phyloP scores from a whole-genome alignment of 306 rosid genomes.

The Trifolium subterraneum region DNA sequence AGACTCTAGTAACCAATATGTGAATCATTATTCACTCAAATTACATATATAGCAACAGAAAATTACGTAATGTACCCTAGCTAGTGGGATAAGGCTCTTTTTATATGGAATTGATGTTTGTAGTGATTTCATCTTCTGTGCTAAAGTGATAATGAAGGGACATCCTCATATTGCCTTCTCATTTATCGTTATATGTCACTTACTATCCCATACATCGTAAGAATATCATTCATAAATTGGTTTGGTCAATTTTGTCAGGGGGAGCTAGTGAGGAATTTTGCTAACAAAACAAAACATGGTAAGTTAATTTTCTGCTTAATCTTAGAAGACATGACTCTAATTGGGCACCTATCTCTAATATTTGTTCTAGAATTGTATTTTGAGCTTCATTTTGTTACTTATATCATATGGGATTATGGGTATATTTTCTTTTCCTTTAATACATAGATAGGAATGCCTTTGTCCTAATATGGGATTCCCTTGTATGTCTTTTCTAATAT shows the following conservation, averaged over 20 bases:
- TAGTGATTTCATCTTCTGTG: neutral
- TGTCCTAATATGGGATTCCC: too few relatives aligned
- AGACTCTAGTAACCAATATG: neutral
- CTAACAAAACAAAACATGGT: conserved; percentile 95
- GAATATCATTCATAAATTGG: too few relatives aligned
- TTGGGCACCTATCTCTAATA: neutral
- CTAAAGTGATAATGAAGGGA: neutral
- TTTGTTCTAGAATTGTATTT: too few relatives aligned
- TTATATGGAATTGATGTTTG: conserved; percentile 1
- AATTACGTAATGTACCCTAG: neutral
- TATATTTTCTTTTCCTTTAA: too few relatives aligned
- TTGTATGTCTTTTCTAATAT: too few relatives aligned
- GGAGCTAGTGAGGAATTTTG: conserved; percentile 84
- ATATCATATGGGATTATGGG: too few relatives aligned
- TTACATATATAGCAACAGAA: neutral
- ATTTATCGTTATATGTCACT: too few relatives aligned
- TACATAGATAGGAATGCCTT: too few relatives aligned
- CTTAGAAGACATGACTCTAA: conserved; percentile 17
- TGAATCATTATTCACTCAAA: neutral
- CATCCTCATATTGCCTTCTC: conserved; percentile 23
- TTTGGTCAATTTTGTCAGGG: conserved; percentile 91
- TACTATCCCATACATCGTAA: too few relatives aligned
- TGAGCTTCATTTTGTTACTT: too few relatives aligned
- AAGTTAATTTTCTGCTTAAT: conserved; percentile 46
- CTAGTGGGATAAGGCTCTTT: conserved; percentile 1